Percentiles rank a stretch among this genome's conserved stretches.
These are phyloP conservation scores for Rasamsonia emersonii DNA, from an alignment of 2,329 filamentous ascomycete genomes.

Conservation along the genomic window DNA sequence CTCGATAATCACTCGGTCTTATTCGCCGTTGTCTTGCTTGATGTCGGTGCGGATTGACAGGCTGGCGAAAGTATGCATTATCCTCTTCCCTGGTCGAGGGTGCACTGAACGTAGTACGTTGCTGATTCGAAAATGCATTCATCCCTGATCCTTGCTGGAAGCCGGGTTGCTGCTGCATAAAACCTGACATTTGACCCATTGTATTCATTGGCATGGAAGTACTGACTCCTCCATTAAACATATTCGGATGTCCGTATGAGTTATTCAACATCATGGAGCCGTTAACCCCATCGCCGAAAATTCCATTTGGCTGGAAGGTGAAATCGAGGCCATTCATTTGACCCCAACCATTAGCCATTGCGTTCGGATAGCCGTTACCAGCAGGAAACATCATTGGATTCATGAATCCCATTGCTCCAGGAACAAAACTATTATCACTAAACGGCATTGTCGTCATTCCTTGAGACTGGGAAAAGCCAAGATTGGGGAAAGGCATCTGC, in stretches of 20 bases:
- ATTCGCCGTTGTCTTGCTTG: slow-evolving; percentile 71
- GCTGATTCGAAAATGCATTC: slow-evolving; percentile 49
- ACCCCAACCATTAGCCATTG: slow-evolving; percentile 30
- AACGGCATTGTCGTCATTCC: slow-evolving; percentile 26
- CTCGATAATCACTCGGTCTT: slow-evolving; percentile 82
- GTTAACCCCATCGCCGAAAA: slow-evolving; percentile 25
- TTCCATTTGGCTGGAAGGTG: slow-evolving; percentile 24
- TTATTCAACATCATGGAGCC: slow-evolving; percentile 22
- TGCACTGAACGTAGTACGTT: slow-evolving; percentile 45
- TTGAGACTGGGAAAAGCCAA: slow-evolving; percentile 23
- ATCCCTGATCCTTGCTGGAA: slow-evolving; percentile 24
- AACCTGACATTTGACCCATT: slow-evolving; percentile 22
- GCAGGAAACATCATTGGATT: slow-evolving; percentile 32
- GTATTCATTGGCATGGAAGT: slow-evolving; percentile 29
- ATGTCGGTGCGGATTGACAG: slow-evolving; percentile 87
- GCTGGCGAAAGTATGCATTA: slow-evolving; percentile 89
- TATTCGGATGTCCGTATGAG: slow-evolving; percentile 24
- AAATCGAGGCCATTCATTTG: slow-evolving; percentile 39
- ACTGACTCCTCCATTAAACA: slow-evolving; percentile 25
- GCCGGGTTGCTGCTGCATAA: slow-evolving; percentile 21
- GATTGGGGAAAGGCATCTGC: slow-evolving; percentile 27
- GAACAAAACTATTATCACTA: slow-evolving; percentile 23
- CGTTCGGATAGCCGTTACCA: slow-evolving; percentile 21
- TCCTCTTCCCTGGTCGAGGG: slow-evolving; percentile 61
- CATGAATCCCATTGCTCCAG: slow-evolving; percentile 26